Evolutionary conservation across 495 filamentous ascomycete species (phyloP), one percentile per base, ranked within the genome.

Genomic region (Penicillium atrosanguineum): DNA sequence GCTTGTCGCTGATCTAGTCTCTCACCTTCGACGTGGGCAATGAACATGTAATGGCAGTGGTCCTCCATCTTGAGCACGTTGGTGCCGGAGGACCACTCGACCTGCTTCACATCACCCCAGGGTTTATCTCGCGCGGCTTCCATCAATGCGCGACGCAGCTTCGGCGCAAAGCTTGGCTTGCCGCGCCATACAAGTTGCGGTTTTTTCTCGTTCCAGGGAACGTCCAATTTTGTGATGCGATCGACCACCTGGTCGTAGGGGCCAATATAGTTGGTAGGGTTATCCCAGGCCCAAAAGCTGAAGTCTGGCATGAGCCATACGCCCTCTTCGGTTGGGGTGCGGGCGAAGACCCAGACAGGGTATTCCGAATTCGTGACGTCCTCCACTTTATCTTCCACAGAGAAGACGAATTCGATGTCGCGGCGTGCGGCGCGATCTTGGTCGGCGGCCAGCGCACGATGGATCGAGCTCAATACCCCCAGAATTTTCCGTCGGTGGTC

Each of bases 261-360:
- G 2, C 81, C 81, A 37, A 88, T 75, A 49, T 79, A 75, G 43
- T 81, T 75, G 4, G 83, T 70, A 0, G 78, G 68, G n/a, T 85
- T 75, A 2, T 83, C 74, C 85, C 86, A 90, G 0, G 82, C 75
- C 85, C 86, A 92, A 71, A 83, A 89, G 57, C 83, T 81, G 65
- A 91, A 91, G 68, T 92, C 88, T 1, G 89, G 89, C 69, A 91
- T 87, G 0, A 89, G 61, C 83, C 89, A 91, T 44, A 71, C 68
- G 1, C 50, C 81, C 69, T 55, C 68, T 34, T 78, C 72, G 11
- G 51, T 59, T 1, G 65, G 64, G 4, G 67, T 68, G 9, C 68
- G 69, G 4, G 82, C 69, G 57, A 79, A 77, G 7, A 73, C 70
- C 82, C 83, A 86, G 12, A 80, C 70, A 4, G 72, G 64, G 48